These are phyloP conservation scores for Colletotrichum camelliae DNA, from an alignment of 2,329 filamentous ascomycete species.

Conservation along the genomic window DNA sequence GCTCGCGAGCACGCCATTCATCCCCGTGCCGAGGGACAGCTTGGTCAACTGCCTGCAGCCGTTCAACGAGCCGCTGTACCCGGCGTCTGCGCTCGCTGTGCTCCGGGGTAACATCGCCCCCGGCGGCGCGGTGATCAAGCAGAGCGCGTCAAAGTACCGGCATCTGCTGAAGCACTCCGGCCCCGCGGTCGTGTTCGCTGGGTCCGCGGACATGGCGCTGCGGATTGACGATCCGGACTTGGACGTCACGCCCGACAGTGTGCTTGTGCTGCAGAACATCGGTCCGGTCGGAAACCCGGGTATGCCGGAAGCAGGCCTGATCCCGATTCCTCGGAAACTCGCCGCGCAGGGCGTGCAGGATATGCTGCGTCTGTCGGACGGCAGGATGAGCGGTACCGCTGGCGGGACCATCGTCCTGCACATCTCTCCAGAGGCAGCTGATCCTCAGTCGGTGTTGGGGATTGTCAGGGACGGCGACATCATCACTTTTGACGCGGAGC, in stretches of 20 bases:
- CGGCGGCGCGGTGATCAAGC: conserved; percentile 85
- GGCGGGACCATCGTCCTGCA: conserved; percentile 93
- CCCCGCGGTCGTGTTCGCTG: conserved; percentile 68
- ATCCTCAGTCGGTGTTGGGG: conserved; percentile 78
- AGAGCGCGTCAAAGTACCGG: conserved; percentile 83
- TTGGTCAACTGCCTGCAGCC: conserved; percentile 64
- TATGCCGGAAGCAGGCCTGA: conserved; percentile 83
- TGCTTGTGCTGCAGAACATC: conserved; percentile 86
- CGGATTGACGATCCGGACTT: conserved; percentile 65
- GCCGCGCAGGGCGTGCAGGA: conserved; percentile 78
- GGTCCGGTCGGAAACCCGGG: conserved; percentile 89
- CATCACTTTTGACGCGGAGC: conserved; percentile 78
- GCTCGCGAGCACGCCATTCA: conserved; percentile 70
- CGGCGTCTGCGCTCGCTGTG: conserved; percentile 80
- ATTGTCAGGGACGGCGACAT: conserved; percentile 78
- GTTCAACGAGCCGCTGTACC: conserved; percentile 69
- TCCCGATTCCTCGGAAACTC: conserved; percentile 75
- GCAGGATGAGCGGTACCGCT: conserved; percentile 83
- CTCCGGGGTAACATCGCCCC: conserved; percentile 85
- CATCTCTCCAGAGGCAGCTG: conserved; percentile 82
- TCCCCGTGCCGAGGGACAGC: conserved; percentile 43
- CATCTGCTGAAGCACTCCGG: conserved; percentile 52
- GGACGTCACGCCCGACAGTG: conserved; percentile 63
- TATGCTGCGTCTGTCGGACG: conserved; percentile 85
- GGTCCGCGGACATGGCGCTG: conserved; percentile 75